Base-by-base conservation (phyloP, 2,329 filamentous ascomycete species). In the Ophiostoma australiae region DNA sequence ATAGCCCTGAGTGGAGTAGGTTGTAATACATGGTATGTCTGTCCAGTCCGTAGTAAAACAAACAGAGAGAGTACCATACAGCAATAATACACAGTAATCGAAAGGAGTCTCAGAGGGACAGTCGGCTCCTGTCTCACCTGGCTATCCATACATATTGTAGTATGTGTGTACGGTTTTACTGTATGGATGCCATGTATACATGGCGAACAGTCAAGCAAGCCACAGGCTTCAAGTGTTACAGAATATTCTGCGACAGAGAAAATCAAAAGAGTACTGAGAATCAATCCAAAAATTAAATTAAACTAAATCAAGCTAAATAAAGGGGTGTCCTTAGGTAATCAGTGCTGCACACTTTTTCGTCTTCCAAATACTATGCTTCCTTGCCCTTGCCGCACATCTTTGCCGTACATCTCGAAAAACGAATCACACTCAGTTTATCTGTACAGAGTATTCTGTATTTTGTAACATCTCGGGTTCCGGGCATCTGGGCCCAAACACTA, bases 401-500 rank as follows among this genome's bases (percentile, higher is more conserved):
- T n/a, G 39, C 39, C 39, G 39, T 13, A 41, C 39, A 41, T 41
- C 39, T 41, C 39, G 39, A 11, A 27, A 58, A n/a, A 58, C 27
- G 52, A 58, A 41, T 37, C 35, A 15, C 44, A 52, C 44, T 52
- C 44, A n/a, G n/a, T n/a, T n/a, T n/a, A n/a, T n/a, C 11, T 48
- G 35, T 37, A n/a, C n/a, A n/a, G 35, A 41, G 11, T 1, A 41
- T 13, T 13, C 35, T 39, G 37, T 31, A 31, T 31, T 39, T 41
- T 11, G 39, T n/a, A 20, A 52, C 17, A 52, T 52, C 6, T n/a
- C 17, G 58, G 58, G 23, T 63, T 27, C 55, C 58, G 58, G 58
- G 58, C 31, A 63, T 63, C 58, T 33, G 58, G 58, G 58, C 58
- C 58, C 55, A 31, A 31, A 61, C 15, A 33, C 27, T 35, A 63